Evolutionary conservation across 768 basidiomycete species (phyloP).

Genomic region (Polyporus arcularius): DNA sequence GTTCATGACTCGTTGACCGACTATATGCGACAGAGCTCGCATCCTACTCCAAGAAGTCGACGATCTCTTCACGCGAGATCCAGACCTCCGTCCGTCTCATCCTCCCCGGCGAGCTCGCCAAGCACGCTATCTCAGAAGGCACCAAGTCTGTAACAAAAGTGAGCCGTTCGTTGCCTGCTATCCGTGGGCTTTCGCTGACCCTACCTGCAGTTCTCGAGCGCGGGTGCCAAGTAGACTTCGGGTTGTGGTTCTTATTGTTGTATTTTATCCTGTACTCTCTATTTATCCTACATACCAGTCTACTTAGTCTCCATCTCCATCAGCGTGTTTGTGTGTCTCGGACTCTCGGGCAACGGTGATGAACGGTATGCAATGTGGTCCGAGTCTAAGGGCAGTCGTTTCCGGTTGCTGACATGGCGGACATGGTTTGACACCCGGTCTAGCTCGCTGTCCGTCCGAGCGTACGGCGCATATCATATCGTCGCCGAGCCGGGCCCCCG

Average conservation of each 20-base stretch:
- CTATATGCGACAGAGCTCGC: constrained; percentile 74
- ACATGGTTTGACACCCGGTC: too few species aligned
- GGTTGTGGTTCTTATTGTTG: constrained; percentile 26
- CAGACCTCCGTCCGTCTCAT: constrained; percentile 97
- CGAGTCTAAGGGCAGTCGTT: too few species aligned
- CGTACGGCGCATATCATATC: too few species aligned
- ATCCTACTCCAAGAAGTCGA: constrained; percentile 97
- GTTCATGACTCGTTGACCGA: not conserved
- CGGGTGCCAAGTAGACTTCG: constrained; percentile 59
- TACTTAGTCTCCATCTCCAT: not conserved
- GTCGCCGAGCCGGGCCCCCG: too few species aligned
- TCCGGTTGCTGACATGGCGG: too few species aligned
- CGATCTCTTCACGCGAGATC: constrained; percentile 97
- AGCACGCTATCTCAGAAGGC: constrained; percentile 93
- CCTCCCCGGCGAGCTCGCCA: constrained; percentile 93
- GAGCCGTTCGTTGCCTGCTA: constrained; percentile 20
- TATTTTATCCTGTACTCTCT: constrained; percentile 26
- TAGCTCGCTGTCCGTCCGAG: too few species aligned
- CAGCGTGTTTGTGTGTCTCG: not conserved
- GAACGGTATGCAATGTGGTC: too few species aligned
- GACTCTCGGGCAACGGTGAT: too few species aligned
- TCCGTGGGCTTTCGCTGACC: not conserved
- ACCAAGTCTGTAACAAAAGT: constrained; percentile 91
- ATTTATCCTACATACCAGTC: constrained; percentile 20
- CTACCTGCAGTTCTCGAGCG: constrained; percentile 62